A percentile compares a stretch with the other conserved stretches of the same genome.
phyloP scores from a whole-genome alignment of 768 basidiomycete genomes.

The Suillus clintonianus region DNA sequence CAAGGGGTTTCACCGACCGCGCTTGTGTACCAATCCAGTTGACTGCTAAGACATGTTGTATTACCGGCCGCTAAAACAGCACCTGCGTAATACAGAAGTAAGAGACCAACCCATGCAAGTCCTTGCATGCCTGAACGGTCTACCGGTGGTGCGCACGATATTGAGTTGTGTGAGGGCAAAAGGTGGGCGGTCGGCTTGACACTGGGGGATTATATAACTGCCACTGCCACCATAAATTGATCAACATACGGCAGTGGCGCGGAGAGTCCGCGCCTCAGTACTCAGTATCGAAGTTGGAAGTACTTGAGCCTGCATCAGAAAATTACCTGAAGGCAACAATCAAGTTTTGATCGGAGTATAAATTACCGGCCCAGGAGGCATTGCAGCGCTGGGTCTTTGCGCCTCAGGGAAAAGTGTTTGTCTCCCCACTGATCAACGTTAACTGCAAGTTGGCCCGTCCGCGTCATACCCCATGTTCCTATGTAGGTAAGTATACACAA shows the following conservation, averaged over 20 bases:
- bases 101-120: neutral
- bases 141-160: neutral
- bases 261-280: neutral
- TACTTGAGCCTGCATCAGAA: neutral
- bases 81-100: neutral
- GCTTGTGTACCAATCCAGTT: conserved; percentile 24
- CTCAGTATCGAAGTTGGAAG: neutral
- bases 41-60: conserved; percentile 13
- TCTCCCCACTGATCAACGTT: no score
- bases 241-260: neutral
- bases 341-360: neutral
- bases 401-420: no score
- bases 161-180: neutral
- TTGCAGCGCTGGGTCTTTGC: no score
- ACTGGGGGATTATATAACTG: neutral
- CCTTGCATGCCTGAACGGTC: neutral
- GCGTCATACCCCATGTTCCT: no score
- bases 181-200: neutral
- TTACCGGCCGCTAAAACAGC: conserved; percentile 11
- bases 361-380: no score
- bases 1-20: conserved; percentile 24
- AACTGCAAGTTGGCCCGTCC: no score
- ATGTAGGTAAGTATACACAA: no score
- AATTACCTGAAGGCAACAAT: neutral
- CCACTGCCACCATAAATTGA: no score